Evolutionary conservation across 1,284 basidiomycete genomes (phyloP), one percentile per base, ranked within the genome.

Genomic region (Melampsora abietis-canadensis): DNA sequence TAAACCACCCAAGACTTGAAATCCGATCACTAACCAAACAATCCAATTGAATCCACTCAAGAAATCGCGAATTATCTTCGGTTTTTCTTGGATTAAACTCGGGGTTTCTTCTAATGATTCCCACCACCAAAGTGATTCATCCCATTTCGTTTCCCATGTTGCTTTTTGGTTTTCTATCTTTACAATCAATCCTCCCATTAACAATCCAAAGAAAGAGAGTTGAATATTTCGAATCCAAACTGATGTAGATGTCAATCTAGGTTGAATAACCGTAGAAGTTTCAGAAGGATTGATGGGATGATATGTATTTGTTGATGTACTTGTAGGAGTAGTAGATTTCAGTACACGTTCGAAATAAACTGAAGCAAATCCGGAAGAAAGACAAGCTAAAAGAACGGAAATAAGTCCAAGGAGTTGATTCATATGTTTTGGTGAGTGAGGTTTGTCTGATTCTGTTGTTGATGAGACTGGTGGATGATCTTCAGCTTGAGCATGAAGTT

Each of bases 161-260:
- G n/a, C 59, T 68, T 24, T 75, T 21, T 77, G 76, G 75, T 80
- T 78, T 27, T 81, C 77, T 61, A 81, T 48, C n/a, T 79, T 77
- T 31, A 82, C 79, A 17, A 80, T 79, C 12, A 78, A 48, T 21
- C 80, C 67, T 15, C 82, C 81, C 19, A 82, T 79, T 15, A 80
- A 27, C 5, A 81, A 76, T 17, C 79, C 79, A 77, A 82, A 82
- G 27, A 79, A 77, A 5, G 79, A 81, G 4, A 83, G 78, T 76
- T 83, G 82, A 31, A 82, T 81, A 76, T 82, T 82, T 70, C 82
- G 80, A 14, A 81, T 77, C 82, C 82, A 83, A 17, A 83, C 78
- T 30, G 77, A 77, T 7, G 76, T 74, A 27, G 6, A 27, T 5
- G 4, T n/a, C 4, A 27, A 14, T 27, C 19, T 6, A 54, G 51